Evolutionary conservation across 257 asterid genomes (phyloP).

Genomic region (Fraxinus quadrangulata): DNA sequence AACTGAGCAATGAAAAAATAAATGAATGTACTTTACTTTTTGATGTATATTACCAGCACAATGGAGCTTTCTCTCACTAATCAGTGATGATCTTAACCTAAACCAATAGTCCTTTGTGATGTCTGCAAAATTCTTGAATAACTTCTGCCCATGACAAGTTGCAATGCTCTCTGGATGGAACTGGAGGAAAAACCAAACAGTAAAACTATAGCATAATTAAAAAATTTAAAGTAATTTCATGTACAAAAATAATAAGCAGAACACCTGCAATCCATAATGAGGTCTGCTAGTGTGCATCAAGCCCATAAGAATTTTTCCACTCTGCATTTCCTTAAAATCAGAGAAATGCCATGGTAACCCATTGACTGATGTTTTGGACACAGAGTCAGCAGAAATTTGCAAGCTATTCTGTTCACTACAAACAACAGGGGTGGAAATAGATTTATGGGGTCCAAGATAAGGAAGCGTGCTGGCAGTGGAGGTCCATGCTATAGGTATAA

Average conservation of each 20-base stretch:
- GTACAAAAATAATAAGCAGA: slow-evolving; percentile 17
- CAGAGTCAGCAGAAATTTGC: slow-evolving; percentile 31
- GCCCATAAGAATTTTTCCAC: slow-evolving; percentile 79
- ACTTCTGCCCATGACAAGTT: slow-evolving; percentile 75
- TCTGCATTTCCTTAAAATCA: slow-evolving; percentile 38
- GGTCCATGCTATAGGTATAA: slow-evolving; percentile 97
- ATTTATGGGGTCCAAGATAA: slow-evolving; percentile 43
- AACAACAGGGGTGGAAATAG: slow-evolving; percentile 37
- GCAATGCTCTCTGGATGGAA: slow-evolving; percentile 98
- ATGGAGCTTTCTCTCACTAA: slow-evolving; percentile 41
- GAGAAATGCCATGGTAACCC: slow-evolving; percentile 39
- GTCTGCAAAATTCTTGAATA: slow-evolving; percentile 81
- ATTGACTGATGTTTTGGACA: slow-evolving; percentile 32
- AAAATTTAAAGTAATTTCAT: slow-evolving; percentile 6
- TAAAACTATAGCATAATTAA: slow-evolving; percentile 18
- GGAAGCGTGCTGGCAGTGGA: slow-evolving; percentile 61
- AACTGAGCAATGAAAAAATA: neutral
- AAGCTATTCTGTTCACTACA: slow-evolving; percentile 40
- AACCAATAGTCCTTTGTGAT: slow-evolving; percentile 85
- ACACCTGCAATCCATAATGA: slow-evolving; percentile 96
- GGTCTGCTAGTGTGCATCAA: slow-evolving; percentile 89
- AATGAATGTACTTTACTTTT: slow-evolving; percentile 12
- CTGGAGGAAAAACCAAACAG: slow-evolving; percentile 41
- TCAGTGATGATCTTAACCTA: slow-evolving; percentile 56
- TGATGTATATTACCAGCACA: slow-evolving; percentile 63